Conservation (phyloP, 805 yeast species). For the Metschnikowia lunata region DNA sequence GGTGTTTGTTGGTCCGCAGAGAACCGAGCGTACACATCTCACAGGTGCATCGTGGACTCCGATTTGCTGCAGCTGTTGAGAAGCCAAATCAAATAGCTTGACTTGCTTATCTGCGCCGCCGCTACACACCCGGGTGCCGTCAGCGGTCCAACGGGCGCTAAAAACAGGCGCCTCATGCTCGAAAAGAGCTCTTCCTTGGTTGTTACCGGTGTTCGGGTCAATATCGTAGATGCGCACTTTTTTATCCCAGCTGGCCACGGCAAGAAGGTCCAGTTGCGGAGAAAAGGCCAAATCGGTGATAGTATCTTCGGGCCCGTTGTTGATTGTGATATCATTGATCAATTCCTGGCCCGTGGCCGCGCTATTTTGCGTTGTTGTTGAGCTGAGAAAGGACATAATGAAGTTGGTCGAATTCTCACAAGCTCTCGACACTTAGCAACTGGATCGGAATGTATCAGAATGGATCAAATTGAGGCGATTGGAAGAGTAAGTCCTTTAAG, state of each 20-base stretch:
- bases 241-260: constrained; percentile 92
- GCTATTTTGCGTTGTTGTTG: constrained; percentile 27
- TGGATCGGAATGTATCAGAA: no score
- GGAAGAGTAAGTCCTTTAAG: no score
- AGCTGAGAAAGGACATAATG: constrained; percentile 36
- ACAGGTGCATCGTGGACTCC: constrained; percentile 87
- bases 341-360: constrained; percentile 54
- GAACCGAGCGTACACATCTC: constrained; percentile 66
- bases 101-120: constrained; percentile 93
- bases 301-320: constrained; percentile 89
- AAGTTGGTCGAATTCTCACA: no score
- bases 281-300: constrained; percentile 81
- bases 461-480: no score
- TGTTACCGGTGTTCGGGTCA: constrained; percentile 61
- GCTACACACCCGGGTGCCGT: constrained; percentile 81
- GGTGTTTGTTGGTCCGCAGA: constrained; percentile 78
- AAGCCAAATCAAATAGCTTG: constrained; percentile 71
- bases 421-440: no score
- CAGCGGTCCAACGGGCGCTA: constrained; percentile 74
- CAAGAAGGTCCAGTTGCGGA: constrained; percentile 74
- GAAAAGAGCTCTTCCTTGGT: constrained; percentile 83
- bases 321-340: constrained; percentile 63
- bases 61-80: constrained; percentile 78
- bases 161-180: constrained; percentile 90
- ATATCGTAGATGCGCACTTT: constrained; percentile 92